Percentiles rank a stretch among this genome's conserved stretches.
Evolutionary conservation across 1,139 yeast genomes (phyloP).

Genomic region (Zygotorulaspora mrakii): DNA sequence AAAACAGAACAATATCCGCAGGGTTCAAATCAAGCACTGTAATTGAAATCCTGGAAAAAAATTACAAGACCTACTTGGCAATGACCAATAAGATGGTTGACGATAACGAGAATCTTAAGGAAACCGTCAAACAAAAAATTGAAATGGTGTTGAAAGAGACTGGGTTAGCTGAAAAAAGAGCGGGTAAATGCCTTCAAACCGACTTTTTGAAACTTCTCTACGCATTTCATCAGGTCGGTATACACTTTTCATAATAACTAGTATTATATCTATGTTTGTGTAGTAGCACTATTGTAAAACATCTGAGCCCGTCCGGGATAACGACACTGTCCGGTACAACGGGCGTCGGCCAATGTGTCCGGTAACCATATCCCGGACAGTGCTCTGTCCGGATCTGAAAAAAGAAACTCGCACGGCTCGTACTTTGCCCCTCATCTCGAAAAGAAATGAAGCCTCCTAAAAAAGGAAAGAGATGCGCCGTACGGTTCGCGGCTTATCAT

Average conservation of each 20-base stretch:
- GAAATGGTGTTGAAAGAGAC: slow-evolving; percentile 70
- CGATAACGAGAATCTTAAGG: slow-evolving; percentile 44
- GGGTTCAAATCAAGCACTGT: slow-evolving; percentile 85
- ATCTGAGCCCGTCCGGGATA: no score
- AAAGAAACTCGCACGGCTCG: no score
- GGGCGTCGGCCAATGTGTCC: no score
- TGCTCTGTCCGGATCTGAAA: no score
- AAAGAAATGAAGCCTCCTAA: no score
- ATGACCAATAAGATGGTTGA: slow-evolving; percentile 43
- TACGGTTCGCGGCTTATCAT: no score
- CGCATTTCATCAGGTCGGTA: slow-evolving; percentile 96
- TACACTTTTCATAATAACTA: slow-evolving; percentile 89
- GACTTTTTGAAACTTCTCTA: slow-evolving; percentile 83
- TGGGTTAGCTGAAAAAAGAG: slow-evolving; percentile 78
- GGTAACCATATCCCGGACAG: no score
- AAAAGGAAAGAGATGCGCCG: no score
- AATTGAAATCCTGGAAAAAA: slow-evolving; percentile 79
- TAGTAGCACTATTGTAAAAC: no score
- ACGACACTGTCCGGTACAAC: no score
- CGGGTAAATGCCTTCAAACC: slow-evolving; percentile 91
- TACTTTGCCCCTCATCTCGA: no score
- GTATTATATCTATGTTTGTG: no score
- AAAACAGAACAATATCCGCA: slow-evolving; percentile 88
- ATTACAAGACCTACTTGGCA: slow-evolving; percentile 77
- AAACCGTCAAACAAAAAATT: slow-evolving; percentile 53